Percentiles rank a stretch among this genome's conserved stretches.
phyloP scores from a whole-genome alignment of 73 alveolate genomes.

The Paramecium sexaurelia region DNA sequence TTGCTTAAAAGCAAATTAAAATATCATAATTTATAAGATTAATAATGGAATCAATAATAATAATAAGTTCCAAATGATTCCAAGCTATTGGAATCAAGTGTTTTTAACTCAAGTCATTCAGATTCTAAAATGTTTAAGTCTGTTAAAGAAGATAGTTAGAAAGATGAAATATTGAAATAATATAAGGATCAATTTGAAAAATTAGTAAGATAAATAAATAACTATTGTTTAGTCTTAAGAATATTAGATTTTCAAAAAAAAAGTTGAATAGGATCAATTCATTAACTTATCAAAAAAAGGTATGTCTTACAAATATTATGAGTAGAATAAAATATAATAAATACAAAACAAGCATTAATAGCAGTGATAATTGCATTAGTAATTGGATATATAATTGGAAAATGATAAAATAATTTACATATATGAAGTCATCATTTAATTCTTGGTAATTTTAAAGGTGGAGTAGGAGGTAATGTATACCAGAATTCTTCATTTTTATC shows the following conservation, averaged over 20 bases:
- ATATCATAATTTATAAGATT: background rate
- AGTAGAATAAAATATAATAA: background rate
- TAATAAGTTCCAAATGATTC: background rate
- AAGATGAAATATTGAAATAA: background rate
- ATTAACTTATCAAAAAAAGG: background rate
- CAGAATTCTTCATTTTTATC: background rate
- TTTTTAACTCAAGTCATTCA: background rate
- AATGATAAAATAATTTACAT: background rate
- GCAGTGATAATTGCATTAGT: background rate
- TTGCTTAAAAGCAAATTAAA: background rate
- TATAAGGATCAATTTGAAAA: background rate
- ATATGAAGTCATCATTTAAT: too few species aligned
- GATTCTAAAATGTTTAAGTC: slow-evolving; percentile 13
- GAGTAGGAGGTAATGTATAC: slow-evolving; percentile 26
- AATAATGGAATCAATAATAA: background rate
- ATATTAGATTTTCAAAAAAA: background rate
- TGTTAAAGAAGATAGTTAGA: background rate
- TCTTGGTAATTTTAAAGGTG: background rate
- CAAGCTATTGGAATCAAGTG: background rate
- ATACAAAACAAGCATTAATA: background rate
- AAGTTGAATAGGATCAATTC: background rate
- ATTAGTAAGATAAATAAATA: background rate
- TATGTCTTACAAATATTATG: background rate
- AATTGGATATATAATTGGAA: background rate
- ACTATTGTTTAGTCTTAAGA: background rate